Conservation (phyloP, 2,329 filamentous ascomycete species). For the Nannizzia gypsea region DNA sequence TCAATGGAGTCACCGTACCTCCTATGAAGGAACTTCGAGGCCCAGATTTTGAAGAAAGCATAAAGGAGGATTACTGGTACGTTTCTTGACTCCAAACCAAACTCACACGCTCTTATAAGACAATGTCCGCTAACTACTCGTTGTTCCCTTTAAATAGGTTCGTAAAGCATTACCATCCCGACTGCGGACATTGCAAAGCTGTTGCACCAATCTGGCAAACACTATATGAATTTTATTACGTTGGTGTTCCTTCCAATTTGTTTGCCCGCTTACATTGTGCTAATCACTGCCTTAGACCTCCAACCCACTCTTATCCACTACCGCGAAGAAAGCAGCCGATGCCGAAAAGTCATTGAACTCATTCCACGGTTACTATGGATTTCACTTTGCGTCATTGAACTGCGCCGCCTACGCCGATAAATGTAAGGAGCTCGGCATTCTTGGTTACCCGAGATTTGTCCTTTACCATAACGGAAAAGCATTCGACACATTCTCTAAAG, state of each 20-base stretch:
- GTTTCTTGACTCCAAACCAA: constrained; percentile 9
- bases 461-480: constrained; percentile 69
- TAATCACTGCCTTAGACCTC: constrained; percentile 52
- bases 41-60: constrained; percentile 38
- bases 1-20: constrained; percentile 43
- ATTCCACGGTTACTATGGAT: constrained; percentile 76
- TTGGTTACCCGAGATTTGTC: constrained; percentile 62
- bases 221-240: constrained; percentile 79
- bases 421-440: constrained; percentile 56
- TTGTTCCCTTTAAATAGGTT: constrained; percentile 30
- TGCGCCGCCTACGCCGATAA: constrained; percentile 73
- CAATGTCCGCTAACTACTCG: not conserved
- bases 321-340: constrained; percentile 37
- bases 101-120: not conserved
- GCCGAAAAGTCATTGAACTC: constrained; percentile 44
- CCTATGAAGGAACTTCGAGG: constrained; percentile 38
- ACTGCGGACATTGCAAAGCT: constrained; percentile 58
- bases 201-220: constrained; percentile 84
- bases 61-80: constrained; percentile 43
- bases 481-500: constrained; percentile 47
- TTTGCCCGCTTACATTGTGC: constrained; percentile 5
- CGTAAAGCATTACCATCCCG: constrained; percentile 43
- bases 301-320: constrained; percentile 48
- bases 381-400: constrained; percentile 76
- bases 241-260: constrained; percentile 17